A percentile compares a stretch with the other conserved stretches of the same genome.
phyloP scores from a whole-genome alignment of 2,329 filamentous ascomycete genomes.

The Trichothecium roseum region DNA sequence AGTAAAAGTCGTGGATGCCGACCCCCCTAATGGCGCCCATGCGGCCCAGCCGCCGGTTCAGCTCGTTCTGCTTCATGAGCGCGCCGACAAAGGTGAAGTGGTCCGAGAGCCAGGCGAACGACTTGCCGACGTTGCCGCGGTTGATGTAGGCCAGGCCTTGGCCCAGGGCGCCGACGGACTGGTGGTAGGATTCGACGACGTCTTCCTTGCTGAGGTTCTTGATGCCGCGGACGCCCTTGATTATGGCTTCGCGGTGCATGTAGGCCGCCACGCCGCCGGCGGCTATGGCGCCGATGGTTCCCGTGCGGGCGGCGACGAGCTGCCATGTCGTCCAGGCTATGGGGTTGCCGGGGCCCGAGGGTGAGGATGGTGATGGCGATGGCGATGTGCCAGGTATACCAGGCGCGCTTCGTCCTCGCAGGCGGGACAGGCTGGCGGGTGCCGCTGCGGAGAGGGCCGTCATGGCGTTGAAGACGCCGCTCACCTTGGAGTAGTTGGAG shows the following conservation, averaged over 20 bases:
- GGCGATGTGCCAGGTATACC: conserved; percentile 11
- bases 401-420: conserved; percentile 23
- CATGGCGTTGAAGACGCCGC: conserved; percentile 46
- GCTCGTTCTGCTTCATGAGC: conserved; percentile 61
- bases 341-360: conserved; percentile 17
- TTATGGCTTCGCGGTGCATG: conserved; percentile 61
- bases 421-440: conserved; percentile 29
- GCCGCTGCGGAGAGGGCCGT: conserved; percentile 39
- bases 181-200: conserved; percentile 36
- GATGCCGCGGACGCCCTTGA: conserved; percentile 33
- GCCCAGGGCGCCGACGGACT: conserved; percentile 36
- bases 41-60: conserved; percentile 55
- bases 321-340: conserved; percentile 43
- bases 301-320: conserved; percentile 65
- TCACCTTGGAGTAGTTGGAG: conserved; percentile 48
- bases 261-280: conserved; percentile 77
- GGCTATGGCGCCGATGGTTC: conserved; percentile 69
- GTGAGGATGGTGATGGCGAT: conserved; percentile 3
- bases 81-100: conserved; percentile 82
- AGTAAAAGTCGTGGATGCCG: conserved; percentile 67
- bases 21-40: conserved; percentile 52
- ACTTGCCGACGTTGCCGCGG: conserved; percentile 50
- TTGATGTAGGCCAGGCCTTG: conserved; percentile 48
- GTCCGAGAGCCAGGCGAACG: conserved; percentile 67
- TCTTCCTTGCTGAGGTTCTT: conserved; percentile 36